phyloP scores from a whole-genome alignment of 2,329 filamentous ascomycete species.

The Xenosphaeropsis pyriputrescens region DNA sequence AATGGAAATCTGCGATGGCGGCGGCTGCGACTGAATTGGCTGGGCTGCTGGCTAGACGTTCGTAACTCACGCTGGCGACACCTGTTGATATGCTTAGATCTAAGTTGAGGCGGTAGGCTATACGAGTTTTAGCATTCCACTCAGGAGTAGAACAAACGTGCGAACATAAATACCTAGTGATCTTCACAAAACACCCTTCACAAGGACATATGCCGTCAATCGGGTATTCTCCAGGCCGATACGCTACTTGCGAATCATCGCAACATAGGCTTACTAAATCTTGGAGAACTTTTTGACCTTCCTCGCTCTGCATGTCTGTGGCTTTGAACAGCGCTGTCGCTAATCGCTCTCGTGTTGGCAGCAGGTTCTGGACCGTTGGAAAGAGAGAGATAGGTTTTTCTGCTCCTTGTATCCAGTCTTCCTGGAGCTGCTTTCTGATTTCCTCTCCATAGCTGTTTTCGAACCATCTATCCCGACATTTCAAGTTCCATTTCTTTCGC shows the following conservation, averaged over 20 bases:
- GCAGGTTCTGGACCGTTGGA: constrained; percentile 1
- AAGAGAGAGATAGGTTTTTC: constrained; percentile 1
- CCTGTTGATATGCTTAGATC: background rate
- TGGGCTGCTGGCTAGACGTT: background rate
- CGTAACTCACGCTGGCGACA: background rate
- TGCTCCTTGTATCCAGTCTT: background rate
- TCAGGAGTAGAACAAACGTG: too few relatives aligned
- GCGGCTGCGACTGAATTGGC: background rate
- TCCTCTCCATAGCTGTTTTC: constrained; percentile 1
- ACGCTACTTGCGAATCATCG: constrained; percentile 1
- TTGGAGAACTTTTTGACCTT: constrained; percentile 1
- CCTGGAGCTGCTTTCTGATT: background rate
- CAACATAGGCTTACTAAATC: constrained; percentile 1
- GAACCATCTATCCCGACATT: constrained; percentile 1
- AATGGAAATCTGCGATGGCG: background rate
- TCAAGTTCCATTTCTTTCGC: background rate
- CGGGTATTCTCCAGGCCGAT: constrained; percentile 1
- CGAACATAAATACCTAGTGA: constrained; percentile 1
- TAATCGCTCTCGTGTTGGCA: background rate
- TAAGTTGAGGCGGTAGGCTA: background rate
- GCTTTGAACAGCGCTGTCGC: background rate
- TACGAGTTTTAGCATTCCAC: too few relatives aligned
- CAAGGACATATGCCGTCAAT: constrained; percentile 2
- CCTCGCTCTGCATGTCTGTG: constrained; percentile 1
- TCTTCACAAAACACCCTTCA: background rate